phyloP scores from a whole-genome alignment of 148 eudicot genomes.

The Gaultheria prostrata region DNA sequence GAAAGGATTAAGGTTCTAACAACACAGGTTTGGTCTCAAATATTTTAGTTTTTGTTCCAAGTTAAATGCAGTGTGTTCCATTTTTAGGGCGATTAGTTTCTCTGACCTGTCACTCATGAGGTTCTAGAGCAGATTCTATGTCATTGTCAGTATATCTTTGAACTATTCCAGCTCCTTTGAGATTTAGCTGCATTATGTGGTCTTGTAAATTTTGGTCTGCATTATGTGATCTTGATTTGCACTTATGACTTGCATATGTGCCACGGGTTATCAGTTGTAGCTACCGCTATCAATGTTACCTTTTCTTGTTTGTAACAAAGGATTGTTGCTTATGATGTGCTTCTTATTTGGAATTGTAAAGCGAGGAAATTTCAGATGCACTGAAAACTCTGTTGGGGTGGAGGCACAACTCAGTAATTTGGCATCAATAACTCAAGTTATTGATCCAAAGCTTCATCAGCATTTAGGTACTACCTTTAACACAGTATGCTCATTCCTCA shows the following conservation, averaged over 20 bases:
- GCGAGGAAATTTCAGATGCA: slow-evolving; percentile 97
- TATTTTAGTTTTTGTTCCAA: neutral
- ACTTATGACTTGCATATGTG: neutral
- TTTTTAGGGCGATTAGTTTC: neutral
- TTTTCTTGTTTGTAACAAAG: neutral
- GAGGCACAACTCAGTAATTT: slow-evolving; percentile 80
- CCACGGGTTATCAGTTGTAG: neutral
- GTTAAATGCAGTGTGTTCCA: too few relatives aligned
- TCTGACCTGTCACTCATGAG: neutral
- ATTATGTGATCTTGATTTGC: too few relatives aligned
- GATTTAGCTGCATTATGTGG: neutral
- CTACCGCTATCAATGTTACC: slow-evolving; percentile 10
- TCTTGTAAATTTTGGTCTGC: neutral
- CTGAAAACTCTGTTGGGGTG: slow-evolving; percentile 88
- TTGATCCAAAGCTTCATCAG: slow-evolving; percentile 98
- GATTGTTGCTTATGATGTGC: slow-evolving; percentile 27
- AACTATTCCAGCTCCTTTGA: neutral
- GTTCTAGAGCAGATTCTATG: neutral
- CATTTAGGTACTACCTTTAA: slow-evolving; percentile 58
- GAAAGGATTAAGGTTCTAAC: neutral
- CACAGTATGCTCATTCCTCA: neutral
- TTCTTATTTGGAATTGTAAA: slow-evolving; percentile 40
- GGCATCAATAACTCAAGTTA: slow-evolving; percentile 82
- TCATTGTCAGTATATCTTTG: neutral
- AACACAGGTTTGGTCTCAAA: neutral